These are phyloP conservation scores for Cymbidium sinense DNA, from an alignment of 106 monocot species.

Conservation along the genomic window DNA sequence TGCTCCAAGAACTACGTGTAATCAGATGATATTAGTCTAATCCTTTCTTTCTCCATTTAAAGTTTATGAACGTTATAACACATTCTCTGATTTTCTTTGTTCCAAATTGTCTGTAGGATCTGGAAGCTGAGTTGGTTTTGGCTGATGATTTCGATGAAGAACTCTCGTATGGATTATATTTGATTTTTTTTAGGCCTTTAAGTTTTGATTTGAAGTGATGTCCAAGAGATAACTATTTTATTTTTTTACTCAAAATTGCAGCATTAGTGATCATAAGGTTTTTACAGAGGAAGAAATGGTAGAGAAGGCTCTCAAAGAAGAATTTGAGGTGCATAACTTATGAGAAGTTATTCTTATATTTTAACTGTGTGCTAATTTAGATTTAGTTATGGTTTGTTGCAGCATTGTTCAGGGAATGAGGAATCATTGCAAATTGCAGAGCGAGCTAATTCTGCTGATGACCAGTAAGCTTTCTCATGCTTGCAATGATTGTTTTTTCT, in stretches of 20 bases:
- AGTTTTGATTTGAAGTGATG: neutral
- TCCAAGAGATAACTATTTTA: neutral
- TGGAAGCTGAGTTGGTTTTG: conserved; percentile 34
- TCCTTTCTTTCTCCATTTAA: neutral
- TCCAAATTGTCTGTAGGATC: conserved; percentile 16
- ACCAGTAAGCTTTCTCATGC: neutral
- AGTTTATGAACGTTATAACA: neutral
- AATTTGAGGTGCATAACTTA: conserved; percentile 30
- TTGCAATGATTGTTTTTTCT: neutral
- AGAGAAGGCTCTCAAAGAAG: conserved; percentile 62
- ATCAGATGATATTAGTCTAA: neutral
- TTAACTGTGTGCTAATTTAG: neutral
- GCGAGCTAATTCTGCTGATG: neutral
- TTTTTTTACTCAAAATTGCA: conserved; percentile 14
- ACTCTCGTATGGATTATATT: conserved; percentile 33
- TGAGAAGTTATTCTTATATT: neutral
- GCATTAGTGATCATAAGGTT: conserved; percentile 74
- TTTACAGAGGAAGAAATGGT: conserved; percentile 86
- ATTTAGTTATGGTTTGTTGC: neutral
- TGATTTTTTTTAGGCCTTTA: neutral
- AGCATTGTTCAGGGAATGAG: conserved; percentile 4
- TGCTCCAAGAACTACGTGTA: conserved; percentile 44
- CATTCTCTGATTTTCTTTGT: neutral
- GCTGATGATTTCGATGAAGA: conserved; percentile 42
- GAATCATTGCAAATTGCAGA: neutral